These are phyloP conservation scores for Pyrenochaeta sp. DNA, from an alignment of 2,329 filamentous ascomycete species.

Conservation along the genomic window DNA sequence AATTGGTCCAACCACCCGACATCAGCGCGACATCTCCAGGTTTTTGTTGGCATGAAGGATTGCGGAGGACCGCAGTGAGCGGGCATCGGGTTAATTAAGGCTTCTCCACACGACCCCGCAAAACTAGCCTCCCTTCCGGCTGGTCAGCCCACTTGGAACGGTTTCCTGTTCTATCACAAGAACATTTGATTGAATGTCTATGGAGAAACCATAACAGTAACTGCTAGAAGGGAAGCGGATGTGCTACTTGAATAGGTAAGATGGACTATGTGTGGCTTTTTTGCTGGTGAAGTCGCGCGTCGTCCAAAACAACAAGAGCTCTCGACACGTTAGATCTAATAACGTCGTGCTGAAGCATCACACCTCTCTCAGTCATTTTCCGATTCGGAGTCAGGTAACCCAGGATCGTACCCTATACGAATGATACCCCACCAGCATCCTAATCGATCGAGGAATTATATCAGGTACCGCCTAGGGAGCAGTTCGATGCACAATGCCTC, in stretches of 20 bases:
- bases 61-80: conserved; percentile 31
- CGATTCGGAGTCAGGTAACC: not conserved
- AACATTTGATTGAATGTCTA: not conserved
- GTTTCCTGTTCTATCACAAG: conserved; percentile 1
- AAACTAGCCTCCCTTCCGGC: conserved; percentile 29
- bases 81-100: conserved; percentile 37
- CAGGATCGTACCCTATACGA: not conserved
- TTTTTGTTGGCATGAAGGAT: conserved; percentile 23
- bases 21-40: conserved; percentile 37
- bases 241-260: not conserved
- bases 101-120: conserved; percentile 35
- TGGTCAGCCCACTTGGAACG: conserved; percentile 17
- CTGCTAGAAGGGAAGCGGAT: not conserved
- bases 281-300: not conserved
- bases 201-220: not conserved
- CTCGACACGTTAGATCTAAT: not conserved
- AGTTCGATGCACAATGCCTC: conserved; percentile 31
- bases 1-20: conserved; percentile 45
- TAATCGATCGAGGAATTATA: not conserved
- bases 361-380: not conserved
- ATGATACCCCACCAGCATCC: too few species aligned
- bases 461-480: not conserved
- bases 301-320: not conserved
- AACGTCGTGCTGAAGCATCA: not conserved
- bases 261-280: not conserved